Conservation (phyloP, 1,139 yeast genomes). For the Zygosaccharomyces pseudobailii region DNA sequence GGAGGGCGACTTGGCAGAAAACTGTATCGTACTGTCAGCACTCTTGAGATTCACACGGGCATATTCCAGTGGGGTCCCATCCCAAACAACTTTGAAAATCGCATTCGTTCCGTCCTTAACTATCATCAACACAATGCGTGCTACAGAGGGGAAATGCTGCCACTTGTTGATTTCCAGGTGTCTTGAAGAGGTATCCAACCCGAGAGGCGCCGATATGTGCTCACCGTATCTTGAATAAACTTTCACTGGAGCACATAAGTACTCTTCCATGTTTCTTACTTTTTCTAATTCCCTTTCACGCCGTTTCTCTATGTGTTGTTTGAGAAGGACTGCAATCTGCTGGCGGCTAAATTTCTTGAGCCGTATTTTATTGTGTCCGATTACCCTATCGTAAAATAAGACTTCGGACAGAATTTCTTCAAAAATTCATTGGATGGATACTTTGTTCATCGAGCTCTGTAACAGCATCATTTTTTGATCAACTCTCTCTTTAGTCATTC, state of each 20-base stretch:
- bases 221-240: conserved; percentile 18
- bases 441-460: too few species aligned
- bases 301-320: conserved; percentile 3
- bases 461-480: too few species aligned
- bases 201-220: conserved; percentile 20
- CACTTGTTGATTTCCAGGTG: conserved; percentile 20
- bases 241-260: conserved; percentile 7
- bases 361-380: too few species aligned
- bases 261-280: conserved; percentile 3
- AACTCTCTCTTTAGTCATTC: not conserved
- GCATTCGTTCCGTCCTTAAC: conserved; percentile 1
- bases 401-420: not conserved
- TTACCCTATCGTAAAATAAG: not conserved
- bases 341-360: conserved; percentile 1
- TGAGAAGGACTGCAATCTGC: conserved; percentile 3
- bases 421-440: too few species aligned
- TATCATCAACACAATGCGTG: conserved; percentile 6
- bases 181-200: conserved; percentile 15
- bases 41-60: conserved; percentile 2
- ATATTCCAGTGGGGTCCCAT: conserved; percentile 8
- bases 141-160: conserved; percentile 17
- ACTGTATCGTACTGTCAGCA: conserved; percentile 15
- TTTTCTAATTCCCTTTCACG: not conserved
- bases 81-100: conserved; percentile 9
- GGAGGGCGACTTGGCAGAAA: conserved; percentile 23